These are phyloP conservation scores for Chlorella sp. DNA, from an alignment of 139 green algal species.

Conservation along the genomic window DNA sequence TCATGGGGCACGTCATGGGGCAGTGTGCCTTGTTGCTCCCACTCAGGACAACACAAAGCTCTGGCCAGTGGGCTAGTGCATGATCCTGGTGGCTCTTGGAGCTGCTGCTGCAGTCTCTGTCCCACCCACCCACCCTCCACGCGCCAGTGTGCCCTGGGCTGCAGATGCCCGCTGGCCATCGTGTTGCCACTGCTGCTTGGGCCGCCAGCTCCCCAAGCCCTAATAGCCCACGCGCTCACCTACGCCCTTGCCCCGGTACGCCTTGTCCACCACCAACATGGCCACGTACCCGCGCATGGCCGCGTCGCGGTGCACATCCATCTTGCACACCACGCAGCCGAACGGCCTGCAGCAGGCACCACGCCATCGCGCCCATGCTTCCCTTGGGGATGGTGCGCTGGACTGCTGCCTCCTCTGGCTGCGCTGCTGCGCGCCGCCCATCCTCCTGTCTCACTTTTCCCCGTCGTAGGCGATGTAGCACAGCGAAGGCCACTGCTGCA, in stretches of 20 bases:
- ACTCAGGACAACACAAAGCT: background rate
- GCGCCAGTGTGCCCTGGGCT: no score
- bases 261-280: conserved; percentile 94
- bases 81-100: no score
- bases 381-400: no score
- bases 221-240: conserved; percentile 64
- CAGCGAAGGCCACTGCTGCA: conserved; percentile 88
- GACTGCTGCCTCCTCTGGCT: no score
- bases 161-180: background rate
- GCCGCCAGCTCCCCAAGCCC: no score
- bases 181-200: background rate
- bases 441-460: conserved; percentile 19
- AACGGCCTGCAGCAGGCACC: conserved; percentile 35
- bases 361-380: background rate
- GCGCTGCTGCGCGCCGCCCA: no score
- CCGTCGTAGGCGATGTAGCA: conserved; percentile 75
- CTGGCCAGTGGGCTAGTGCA: no score
- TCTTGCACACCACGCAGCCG: conserved; percentile 89
- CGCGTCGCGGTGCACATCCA: conserved; percentile 68
- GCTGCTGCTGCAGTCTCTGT: no score
- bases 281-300: conserved; percentile 88
- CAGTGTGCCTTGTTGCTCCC: no score
- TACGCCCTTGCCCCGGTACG: conserved; percentile 70
- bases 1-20: no score
- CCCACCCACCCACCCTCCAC: no score